Conservation (phyloP, 75 land plant species). For the Picea sitchensis region DNA sequence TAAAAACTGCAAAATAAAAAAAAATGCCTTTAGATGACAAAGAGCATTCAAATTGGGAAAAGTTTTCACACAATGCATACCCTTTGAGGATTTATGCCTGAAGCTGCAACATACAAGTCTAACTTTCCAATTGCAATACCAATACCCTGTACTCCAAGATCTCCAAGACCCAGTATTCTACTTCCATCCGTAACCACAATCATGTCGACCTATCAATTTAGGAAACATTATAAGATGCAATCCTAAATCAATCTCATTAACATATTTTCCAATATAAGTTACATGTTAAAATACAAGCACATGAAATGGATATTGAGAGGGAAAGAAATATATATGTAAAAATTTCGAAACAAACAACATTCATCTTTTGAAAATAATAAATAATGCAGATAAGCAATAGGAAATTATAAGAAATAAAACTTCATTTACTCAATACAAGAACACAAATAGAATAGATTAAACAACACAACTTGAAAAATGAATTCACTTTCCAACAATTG, state of each 20-base stretch:
- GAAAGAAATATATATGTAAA: not conserved
- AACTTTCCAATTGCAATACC: conserved; percentile 97
- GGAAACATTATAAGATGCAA: not conserved
- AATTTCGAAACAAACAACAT: not conserved
- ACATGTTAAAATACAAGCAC: not conserved
- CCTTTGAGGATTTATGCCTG: conserved; percentile 98
- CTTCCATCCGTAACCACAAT: conserved; percentile 99
- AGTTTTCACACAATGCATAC: conserved; percentile 32
- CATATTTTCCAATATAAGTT: not conserved
- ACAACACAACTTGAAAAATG: not conserved
- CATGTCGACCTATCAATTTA: conserved; percentile 83
- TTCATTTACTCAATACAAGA: not conserved
- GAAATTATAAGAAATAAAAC: not conserved
- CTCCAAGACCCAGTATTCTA: conserved; percentile 96
- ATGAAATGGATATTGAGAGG: not conserved
- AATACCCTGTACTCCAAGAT: conserved; percentile 98
- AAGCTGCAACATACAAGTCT: conserved; percentile 98
- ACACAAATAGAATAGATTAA: not conserved
- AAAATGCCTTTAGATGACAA: not conserved
- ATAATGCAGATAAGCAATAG: not conserved
- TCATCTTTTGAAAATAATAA: not conserved
- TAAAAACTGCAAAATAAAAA: not conserved
- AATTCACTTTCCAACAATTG: not conserved
- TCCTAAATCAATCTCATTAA: not conserved
- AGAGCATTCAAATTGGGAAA: not conserved